Conservation (phyloP, 106 monocot species). For the Dioscorea alata region DNA sequence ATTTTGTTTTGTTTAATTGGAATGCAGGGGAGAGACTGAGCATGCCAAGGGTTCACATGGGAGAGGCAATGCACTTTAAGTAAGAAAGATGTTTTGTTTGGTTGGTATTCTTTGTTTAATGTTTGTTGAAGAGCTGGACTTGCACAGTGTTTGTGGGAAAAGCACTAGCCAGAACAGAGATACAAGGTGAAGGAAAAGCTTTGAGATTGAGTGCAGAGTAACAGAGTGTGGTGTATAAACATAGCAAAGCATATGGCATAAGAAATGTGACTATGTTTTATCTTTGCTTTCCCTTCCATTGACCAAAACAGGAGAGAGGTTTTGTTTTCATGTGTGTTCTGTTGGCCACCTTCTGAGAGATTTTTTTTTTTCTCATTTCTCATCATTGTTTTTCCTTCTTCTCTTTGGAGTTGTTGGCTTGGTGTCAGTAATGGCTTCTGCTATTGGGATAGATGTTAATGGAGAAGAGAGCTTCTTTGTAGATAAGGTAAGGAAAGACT, state of each 20-base stretch:
- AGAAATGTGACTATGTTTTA: slow-evolving; percentile 10
- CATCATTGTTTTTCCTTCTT: slow-evolving; percentile 26
- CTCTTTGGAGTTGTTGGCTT: background rate
- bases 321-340: slow-evolving; percentile 25
- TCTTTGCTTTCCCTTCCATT: slow-evolving; percentile 9
- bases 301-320: slow-evolving; percentile 13
- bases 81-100: slow-evolving; percentile 16
- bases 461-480: slow-evolving; percentile 55
- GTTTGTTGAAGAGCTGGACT: background rate
- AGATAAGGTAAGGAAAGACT: slow-evolving; percentile 40
- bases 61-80: slow-evolving; percentile 19
- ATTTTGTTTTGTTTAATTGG: too few species aligned
- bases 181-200: background rate
- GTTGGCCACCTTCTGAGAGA: slow-evolving; percentile 10
- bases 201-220: background rate
- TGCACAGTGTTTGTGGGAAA: background rate
- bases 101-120: slow-evolving; percentile 13
- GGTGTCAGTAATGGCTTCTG: slow-evolving; percentile 8
- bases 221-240: background rate
- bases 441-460: slow-evolving; percentile 56
- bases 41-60: slow-evolving; percentile 11
- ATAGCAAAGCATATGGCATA: background rate
- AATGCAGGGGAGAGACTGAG: background rate
- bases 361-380: slow-evolving; percentile 14
- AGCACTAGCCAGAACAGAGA: background rate